Percentiles rank a stretch among this genome's conserved stretches.
Evolutionary conservation across 169 alveolate species (phyloP).

Genomic region (Plasmodium cynomolgi): DNA sequence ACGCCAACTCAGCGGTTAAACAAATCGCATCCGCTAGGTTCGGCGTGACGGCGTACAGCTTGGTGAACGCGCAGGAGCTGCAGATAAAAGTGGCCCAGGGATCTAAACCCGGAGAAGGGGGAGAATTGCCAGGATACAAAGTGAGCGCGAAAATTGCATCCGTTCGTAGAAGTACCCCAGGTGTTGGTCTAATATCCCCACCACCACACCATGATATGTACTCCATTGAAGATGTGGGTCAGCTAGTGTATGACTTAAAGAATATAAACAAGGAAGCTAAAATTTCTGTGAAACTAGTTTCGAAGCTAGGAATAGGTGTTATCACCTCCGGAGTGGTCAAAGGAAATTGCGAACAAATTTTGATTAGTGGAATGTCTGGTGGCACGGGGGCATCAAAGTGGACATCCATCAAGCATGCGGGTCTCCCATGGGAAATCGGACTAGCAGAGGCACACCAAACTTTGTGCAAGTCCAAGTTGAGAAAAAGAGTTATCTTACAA

Average conservation of each 20-base stretch:
- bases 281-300: slow-evolving; percentile 84
- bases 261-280: slow-evolving; percentile 84
- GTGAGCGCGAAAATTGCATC: slow-evolving; percentile 86
- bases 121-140: slow-evolving; percentile 90
- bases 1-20: slow-evolving; percentile 81
- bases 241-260: slow-evolving; percentile 84
- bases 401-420: slow-evolving; percentile 85
- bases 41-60: slow-evolving; percentile 84
- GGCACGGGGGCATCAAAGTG: slow-evolving; percentile 89
- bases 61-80: slow-evolving; percentile 85
- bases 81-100: slow-evolving; percentile 88
- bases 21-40: slow-evolving; percentile 87
- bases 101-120: slow-evolving; percentile 91
- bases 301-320: slow-evolving; percentile 86
- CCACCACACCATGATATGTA: slow-evolving; percentile 90
- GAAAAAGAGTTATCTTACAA: slow-evolving; percentile 82
- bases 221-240: slow-evolving; percentile 88
- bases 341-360: slow-evolving; percentile 85
- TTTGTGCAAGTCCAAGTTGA: slow-evolving; percentile 75
- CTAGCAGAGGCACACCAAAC: slow-evolving; percentile 88
- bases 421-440: slow-evolving; percentile 89
- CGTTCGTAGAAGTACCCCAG: slow-evolving; percentile 85
- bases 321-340: slow-evolving; percentile 86
- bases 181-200: slow-evolving; percentile 87
- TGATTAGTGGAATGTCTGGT: slow-evolving; percentile 85